A percentile compares a stretch with the other conserved stretches of the same genome.
phyloP scores from a whole-genome alignment of 257 asterid species.

The Avicennia marina region DNA sequence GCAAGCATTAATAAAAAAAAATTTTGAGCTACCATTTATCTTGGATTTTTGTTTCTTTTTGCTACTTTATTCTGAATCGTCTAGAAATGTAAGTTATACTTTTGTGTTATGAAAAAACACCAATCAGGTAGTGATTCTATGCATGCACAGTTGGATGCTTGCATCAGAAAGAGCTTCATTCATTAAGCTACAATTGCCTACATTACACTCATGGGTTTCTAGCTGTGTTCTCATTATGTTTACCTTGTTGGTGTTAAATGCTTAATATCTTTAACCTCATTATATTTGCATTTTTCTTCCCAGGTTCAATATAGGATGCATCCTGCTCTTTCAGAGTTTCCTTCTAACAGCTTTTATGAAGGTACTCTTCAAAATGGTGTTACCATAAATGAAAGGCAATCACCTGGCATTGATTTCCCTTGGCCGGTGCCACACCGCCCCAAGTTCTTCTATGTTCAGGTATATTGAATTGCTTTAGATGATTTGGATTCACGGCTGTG shows the following conservation, averaged over 20 bases:
- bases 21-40: neutral
- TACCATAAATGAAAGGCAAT: slow-evolving; percentile 84
- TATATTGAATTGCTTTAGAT: slow-evolving; percentile 18
- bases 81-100: neutral
- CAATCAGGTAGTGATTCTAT: neutral
- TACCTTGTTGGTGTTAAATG: too few species aligned
- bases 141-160: slow-evolving; percentile 5
- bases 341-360: slow-evolving; percentile 96
- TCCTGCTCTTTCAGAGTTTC: slow-evolving; percentile 95
- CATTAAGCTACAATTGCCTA: slow-evolving; percentile 3
- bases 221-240: too few species aligned
- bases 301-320: slow-evolving; percentile 99
- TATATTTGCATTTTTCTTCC: slow-evolving; percentile 4
- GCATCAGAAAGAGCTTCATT: slow-evolving; percentile 9
- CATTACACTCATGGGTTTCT: neutral
- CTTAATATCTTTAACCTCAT: neutral
- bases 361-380: slow-evolving; percentile 99
- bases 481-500: neutral
- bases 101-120: neutral
- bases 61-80: neutral
- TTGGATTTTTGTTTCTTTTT: neutral
- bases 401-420: slow-evolving; percentile 97
- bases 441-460: slow-evolving; percentile 99
- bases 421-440: slow-evolving; percentile 99
- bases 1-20: neutral